These are phyloP conservation scores for Aleurites moluccanus DNA, from an alignment of 441 rosid species.

Conservation along the genomic window DNA sequence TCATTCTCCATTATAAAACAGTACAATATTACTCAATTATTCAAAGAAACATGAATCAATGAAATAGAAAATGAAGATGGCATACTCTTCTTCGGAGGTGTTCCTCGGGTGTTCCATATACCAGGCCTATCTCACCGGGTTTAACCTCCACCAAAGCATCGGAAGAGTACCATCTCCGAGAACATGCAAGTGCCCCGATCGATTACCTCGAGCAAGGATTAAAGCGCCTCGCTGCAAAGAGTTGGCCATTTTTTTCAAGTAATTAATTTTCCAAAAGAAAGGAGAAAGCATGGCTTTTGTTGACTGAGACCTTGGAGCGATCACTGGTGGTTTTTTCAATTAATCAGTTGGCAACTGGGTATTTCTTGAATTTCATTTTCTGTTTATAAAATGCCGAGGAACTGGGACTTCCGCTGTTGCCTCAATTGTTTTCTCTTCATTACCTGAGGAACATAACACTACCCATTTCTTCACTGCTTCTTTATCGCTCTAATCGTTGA, in stretches of 20 bases:
- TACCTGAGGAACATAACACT: slow-evolving; percentile 30
- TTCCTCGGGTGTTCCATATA: slow-evolving; percentile 90
- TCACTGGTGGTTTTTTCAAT: neutral
- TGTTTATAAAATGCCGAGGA: slow-evolving; percentile 31
- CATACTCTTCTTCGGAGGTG: slow-evolving; percentile 68
- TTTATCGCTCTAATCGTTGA: slow-evolving; percentile 3
- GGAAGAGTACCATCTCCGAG: slow-evolving; percentile 29
- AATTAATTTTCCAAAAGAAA: neutral
- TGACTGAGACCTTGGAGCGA: too few relatives aligned
- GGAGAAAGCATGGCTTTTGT: too few relatives aligned
- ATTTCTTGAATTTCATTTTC: slow-evolving; percentile 27
- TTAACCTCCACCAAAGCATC: slow-evolving; percentile 69
- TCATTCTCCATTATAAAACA: neutral
- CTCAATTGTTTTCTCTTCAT: slow-evolving; percentile 31
- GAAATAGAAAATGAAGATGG: neutral
- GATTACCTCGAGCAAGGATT: slow-evolving; percentile 23
- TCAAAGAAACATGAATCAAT: neutral
- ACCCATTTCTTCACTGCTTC: slow-evolving; percentile 23
- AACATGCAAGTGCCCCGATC: slow-evolving; percentile 15
- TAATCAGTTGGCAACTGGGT: slow-evolving; percentile 23
- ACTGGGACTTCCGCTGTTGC: slow-evolving; percentile 29
- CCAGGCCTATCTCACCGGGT: slow-evolving; percentile 73
- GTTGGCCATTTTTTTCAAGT: slow-evolving; percentile 32
- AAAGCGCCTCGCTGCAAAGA: slow-evolving; percentile 22
- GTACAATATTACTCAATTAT: too few relatives aligned